A percentile compares a stretch with the other conserved stretches of the same genome.
These are phyloP conservation scores for Mesembryanthemum crystallinum DNA, from an alignment of 148 eudicot genomes.

Conservation along the genomic window DNA sequence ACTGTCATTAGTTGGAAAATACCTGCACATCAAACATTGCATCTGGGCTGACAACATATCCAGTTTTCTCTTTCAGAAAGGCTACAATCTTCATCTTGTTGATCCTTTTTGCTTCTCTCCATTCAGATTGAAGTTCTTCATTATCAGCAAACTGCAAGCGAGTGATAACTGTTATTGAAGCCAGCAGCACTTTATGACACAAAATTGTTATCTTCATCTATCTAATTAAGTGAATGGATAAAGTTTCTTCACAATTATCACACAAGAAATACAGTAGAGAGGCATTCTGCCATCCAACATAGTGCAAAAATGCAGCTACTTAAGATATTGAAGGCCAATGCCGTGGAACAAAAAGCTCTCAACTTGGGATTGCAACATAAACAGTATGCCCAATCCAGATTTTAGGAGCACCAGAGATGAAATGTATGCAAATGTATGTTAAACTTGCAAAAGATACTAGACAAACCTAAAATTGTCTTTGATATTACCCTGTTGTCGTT, in stretches of 20 bases:
- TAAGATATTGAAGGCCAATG: neutral
- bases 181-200: constrained; percentile 7
- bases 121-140: constrained; percentile 72
- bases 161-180: neutral
- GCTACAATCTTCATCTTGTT: constrained; percentile 77
- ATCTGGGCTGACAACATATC: constrained; percentile 80
- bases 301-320: constrained; percentile 2
- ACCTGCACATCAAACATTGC: constrained; percentile 99
- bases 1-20: constrained; percentile 8
- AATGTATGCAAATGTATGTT: neutral
- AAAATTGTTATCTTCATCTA: neutral
- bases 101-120: constrained; percentile 80
- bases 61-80: constrained; percentile 70
- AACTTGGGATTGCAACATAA: neutral
- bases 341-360: neutral
- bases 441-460: neutral
- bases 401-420: neutral
- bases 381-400: neutral
- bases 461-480: neutral
- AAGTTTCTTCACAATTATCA: neutral
- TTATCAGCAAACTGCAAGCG: constrained; percentile 71
- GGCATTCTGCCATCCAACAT: neutral
- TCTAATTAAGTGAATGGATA: neutral
- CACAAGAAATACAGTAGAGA: neutral
- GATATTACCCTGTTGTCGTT: neutral